Percentiles rank a stretch among this genome's conserved stretches.
Evolutionary conservation across 2,329 filamentous ascomycete species (phyloP).

Genomic region (Ophiostoma novo-ulmi): DNA sequence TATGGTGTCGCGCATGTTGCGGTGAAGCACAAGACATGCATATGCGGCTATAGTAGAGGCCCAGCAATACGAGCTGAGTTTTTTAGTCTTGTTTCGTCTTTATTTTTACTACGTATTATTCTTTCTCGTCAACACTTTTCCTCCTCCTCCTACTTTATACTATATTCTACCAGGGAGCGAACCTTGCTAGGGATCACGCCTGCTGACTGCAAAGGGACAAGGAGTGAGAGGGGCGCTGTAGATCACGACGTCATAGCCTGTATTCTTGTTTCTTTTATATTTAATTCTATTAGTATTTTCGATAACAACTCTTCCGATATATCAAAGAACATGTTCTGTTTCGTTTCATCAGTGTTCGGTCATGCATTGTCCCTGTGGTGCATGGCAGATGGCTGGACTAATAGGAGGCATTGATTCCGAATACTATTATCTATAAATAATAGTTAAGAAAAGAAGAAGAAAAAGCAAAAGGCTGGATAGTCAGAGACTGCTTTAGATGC

Average conservation of each 20-base stretch:
- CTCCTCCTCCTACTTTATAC: neutral
- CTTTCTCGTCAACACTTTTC: neutral
- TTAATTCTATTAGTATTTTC: neutral
- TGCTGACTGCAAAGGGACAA: constrained; percentile 12
- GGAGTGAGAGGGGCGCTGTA: constrained; percentile 9
- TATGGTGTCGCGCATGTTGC: neutral
- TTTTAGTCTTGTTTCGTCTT: neutral
- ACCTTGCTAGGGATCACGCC: constrained; percentile 4
- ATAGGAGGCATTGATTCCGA: neutral
- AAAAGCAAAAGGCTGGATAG: neutral
- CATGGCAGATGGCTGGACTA: neutral
- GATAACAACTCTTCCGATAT: too few species aligned
- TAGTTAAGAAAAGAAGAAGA: neutral
- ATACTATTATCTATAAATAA: neutral
- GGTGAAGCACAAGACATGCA: constrained; percentile 17
- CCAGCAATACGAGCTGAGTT: neutral
- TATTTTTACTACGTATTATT: neutral
- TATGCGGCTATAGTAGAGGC: neutral
- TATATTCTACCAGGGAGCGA: neutral
- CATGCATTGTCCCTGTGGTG: too few species aligned
- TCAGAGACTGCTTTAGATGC: neutral
- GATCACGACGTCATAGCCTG: constrained; percentile 4
- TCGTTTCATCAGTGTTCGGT: too few species aligned
- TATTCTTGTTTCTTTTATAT: neutral
- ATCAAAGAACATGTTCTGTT: neutral